Base-by-base conservation (phyloP, 768 basidiomycete species). In the Amanita fuliginea region DNA sequence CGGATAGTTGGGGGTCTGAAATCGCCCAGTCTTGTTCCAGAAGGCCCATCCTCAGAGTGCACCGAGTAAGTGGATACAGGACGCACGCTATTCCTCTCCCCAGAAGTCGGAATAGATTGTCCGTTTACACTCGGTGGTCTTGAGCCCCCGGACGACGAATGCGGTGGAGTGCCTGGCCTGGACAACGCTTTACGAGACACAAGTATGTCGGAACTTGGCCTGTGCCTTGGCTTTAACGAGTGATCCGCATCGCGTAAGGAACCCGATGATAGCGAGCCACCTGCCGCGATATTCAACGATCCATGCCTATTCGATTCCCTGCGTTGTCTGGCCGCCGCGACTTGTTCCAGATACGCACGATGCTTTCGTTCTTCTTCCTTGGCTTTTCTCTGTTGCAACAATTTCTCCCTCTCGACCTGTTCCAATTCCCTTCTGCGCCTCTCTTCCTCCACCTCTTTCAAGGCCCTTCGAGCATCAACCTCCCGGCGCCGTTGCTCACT, bases 291-390 rank as follows among this genome's bases (percentile, higher is more conserved):
- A 57, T 60, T 57, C 51, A 59, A 54, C 32, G 60, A 67, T 36
- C 80, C 80, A 30, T 67, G 69, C 57, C 80, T 74, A 48, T 69
- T 64, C 3, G 70, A 64, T 58, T 87, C 84, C 53, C 81, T 75
- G 56, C 86, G 68, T 36, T 67, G 53, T 54, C 86, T 72, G 3
- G 83, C 66, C 26, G 81, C 81, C 33, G 67, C 68, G 14, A 88
- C 69, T 60, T 81, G 77, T 43, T 83, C 81, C 11, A 70, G 66
- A 58, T 76, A 83, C 47, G 66, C 54, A 39, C 67, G 66, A 57
- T 71, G 72, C 56, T 74, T 76, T 55, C 69, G 69, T 56, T 80
- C 80, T 56, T 73, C 77, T 51, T 80, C 78, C 52, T 72, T 59
- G 64, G 64, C 60, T 67, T 76, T 71, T 53, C 65, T 68, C 49